phyloP scores from a whole-genome alignment of 202 grass and related monocot species.

The Musa balbisiana region DNA sequence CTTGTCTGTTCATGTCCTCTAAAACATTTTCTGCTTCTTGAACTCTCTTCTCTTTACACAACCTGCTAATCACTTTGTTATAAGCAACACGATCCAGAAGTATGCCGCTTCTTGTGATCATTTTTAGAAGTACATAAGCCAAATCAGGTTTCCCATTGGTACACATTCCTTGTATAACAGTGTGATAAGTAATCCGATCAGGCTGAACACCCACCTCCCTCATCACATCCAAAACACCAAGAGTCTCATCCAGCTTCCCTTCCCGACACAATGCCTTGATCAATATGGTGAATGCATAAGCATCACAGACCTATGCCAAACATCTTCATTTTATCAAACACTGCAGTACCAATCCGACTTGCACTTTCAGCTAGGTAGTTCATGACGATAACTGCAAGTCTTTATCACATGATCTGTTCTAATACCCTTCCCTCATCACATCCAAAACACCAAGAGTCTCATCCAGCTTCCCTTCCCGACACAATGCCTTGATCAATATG shows the following conservation, averaged over 20 bases:
- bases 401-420: neutral
- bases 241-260: conserved; percentile 4
- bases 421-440: conserved; percentile 13
- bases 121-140: conserved; percentile 9
- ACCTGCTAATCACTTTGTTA: conserved; percentile 13
- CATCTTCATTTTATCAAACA: conserved; percentile 1
- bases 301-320: conserved; percentile 1
- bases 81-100: neutral
- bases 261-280: conserved; percentile 12
- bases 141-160: conserved; percentile 8
- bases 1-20: neutral
- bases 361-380: conserved; percentile 9
- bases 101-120: neutral
- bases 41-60: conserved; percentile 11
- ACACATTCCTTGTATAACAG: conserved; percentile 20
- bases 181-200: conserved; percentile 12
- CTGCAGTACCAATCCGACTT: conserved; percentile 8
- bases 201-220: conserved; percentile 5
- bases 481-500: conserved; percentile 15
- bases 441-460: neutral
- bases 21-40: conserved; percentile 14
- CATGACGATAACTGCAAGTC: conserved; percentile 10
- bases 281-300: conserved; percentile 11
- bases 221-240: conserved; percentile 10
- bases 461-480: conserved; percentile 4